Conservation (phyloP, 2,329 filamentous ascomycete genomes). For the Coniochaeta prunicola region DNA sequence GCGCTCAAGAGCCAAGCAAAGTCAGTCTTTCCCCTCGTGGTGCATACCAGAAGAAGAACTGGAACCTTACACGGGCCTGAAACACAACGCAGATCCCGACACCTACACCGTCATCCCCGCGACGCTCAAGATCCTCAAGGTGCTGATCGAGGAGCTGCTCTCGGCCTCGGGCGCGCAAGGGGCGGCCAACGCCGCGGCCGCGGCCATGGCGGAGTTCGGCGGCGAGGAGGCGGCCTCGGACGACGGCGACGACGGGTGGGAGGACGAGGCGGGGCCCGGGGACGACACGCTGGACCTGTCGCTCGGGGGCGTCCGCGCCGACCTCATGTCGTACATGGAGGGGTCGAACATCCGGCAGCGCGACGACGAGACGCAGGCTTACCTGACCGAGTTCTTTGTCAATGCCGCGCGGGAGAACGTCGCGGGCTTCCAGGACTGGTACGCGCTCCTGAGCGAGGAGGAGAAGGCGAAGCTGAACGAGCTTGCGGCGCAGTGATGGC, state of each 20-base stretch:
- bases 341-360: slow-evolving; percentile 54
- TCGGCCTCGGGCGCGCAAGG: slow-evolving; percentile 64
- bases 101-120: slow-evolving; percentile 83
- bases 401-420: slow-evolving; percentile 47
- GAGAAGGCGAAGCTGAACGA: slow-evolving; percentile 51
- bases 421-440: slow-evolving; percentile 50
- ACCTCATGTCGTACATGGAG: slow-evolving; percentile 73
- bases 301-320: slow-evolving; percentile 57
- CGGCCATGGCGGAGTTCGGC: slow-evolving; percentile 48
- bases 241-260: slow-evolving; percentile 78
- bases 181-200: slow-evolving; percentile 55
- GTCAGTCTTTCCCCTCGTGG: slow-evolving; percentile 35
- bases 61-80: slow-evolving; percentile 13
- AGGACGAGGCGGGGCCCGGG: slow-evolving; percentile 57
- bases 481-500: slow-evolving; percentile 24
- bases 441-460: slow-evolving; percentile 44
- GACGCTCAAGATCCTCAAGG: slow-evolving; percentile 91
- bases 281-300: slow-evolving; percentile 66
- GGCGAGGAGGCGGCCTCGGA: slow-evolving; percentile 58
- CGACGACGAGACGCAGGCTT: slow-evolving; percentile 87
- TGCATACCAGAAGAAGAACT: slow-evolving; percentile 3
- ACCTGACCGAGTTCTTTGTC: slow-evolving; percentile 76
- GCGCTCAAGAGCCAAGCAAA: slow-evolving; percentile 78
- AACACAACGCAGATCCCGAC: slow-evolving; percentile 59
- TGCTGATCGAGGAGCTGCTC: slow-evolving; percentile 84